Percentiles rank a stretch among this genome's conserved stretches.
phyloP scores from a whole-genome alignment of 2,329 filamentous ascomycete genomes.

The Penicillium sp. region DNA sequence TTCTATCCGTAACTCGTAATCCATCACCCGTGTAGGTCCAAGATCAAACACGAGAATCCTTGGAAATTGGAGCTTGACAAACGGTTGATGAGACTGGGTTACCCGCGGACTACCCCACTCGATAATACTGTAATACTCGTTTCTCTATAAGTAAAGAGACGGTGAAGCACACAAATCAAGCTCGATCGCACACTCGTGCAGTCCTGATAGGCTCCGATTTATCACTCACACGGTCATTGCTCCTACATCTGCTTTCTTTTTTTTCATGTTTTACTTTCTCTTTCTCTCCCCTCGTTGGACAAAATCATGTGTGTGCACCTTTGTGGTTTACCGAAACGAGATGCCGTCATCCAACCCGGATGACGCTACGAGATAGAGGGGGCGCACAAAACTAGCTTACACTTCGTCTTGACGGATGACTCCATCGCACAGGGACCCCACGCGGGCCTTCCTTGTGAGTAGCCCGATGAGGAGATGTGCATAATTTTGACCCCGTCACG shows the following conservation, averaged over 20 bases:
- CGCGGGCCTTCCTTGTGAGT: slow-evolving; percentile 8
- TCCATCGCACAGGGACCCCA: slow-evolving; percentile 14
- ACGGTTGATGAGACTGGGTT: background rate
- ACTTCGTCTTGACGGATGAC: slow-evolving; percentile 8
- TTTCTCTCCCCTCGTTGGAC: background rate
- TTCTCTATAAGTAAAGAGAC: background rate
- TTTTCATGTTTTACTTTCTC: background rate
- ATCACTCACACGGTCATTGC: slow-evolving; percentile 1
- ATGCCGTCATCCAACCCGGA: slow-evolving; percentile 9
- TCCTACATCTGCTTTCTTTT: background rate
- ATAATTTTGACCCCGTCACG: slow-evolving; percentile 8
- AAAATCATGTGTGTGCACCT: background rate
- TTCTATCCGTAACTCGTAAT: too few relatives aligned
- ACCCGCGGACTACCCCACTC: background rate
- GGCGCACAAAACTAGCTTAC: background rate
- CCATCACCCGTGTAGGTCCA: too few relatives aligned
- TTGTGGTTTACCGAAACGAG: background rate
- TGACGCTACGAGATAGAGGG: slow-evolving; percentile 2
- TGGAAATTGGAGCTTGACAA: too few relatives aligned
- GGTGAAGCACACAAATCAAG: slow-evolving; percentile 2
- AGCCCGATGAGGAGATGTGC: slow-evolving; percentile 20
- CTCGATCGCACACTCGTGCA: background rate
- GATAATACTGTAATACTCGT: background rate
- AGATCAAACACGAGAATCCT: too few relatives aligned
- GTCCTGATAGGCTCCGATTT: slow-evolving; percentile 7